Base-by-base conservation (phyloP, 2,329 filamentous ascomycete genomes). In the Trichophyton equinum region DNA sequence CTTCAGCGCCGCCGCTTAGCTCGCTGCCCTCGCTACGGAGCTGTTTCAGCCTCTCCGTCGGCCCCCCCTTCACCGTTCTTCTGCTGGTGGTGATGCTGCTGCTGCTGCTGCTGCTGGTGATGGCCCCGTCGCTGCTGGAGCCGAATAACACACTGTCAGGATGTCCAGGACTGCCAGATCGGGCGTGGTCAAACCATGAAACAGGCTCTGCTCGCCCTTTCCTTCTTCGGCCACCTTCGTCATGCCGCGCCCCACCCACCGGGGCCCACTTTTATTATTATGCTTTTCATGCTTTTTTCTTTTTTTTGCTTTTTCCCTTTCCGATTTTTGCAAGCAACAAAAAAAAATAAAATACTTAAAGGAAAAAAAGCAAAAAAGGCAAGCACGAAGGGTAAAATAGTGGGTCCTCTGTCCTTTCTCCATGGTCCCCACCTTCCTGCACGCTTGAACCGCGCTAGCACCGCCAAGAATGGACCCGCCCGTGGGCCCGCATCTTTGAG, bases 241-340 rank as follows among this genome's bases (percentile, higher is more conserved):
- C 49, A 53, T 53, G 49, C 49, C 49, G 49, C 49, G 49, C 49
- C 49, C 49, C 49, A 53, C 49, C 49, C 49, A 53, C 49, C 49
- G 18, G 13, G 49, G 22, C 49, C 49, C 49, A n/a, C 25, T 44
- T 44, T 44, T 53, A 53, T 53, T 53, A 53, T 53, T 53, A 53
- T 25, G 25, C n/a, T 44, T n/a, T 53, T n/a, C 5, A 53, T 22
- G 11, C 13, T 53, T n/a, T 51, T 27, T 53, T 22, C 22, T 30
- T 53, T 30, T 53, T 53, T 47, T 25, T 20, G 5, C 8, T 11
- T 6, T 44, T 47, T 47, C 44, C 20, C 20, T 22, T 44, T 1
- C 33, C 33, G 33, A 36, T 36, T 36, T 36, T 36, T 36, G 33
- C 33, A 36, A 11, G 8, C 1, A 36, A 36, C 18, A 18, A 44